Conservation (phyloP, 306 rosid genomes). For the Fragaria nilgerrensis region DNA sequence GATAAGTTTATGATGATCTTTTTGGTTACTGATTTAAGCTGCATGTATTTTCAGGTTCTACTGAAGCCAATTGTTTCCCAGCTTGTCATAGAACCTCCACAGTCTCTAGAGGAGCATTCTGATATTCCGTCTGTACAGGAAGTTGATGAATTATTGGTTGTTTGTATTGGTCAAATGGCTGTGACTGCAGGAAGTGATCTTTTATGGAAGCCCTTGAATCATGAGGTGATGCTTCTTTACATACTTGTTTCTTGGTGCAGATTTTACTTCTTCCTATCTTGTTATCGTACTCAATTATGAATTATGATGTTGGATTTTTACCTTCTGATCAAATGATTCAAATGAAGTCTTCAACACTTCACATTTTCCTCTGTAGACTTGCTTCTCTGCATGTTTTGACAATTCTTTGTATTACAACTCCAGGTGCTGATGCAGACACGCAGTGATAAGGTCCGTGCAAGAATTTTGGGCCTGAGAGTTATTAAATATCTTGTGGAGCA, state of each 20-base stretch:
- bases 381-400: background rate
- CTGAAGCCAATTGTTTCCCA: conserved; percentile 83
- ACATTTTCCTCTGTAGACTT: background rate
- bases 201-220: conserved; percentile 84
- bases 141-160: conserved; percentile 77
- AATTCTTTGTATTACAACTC: background rate
- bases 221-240: conserved; percentile 51
- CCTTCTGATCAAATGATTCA: background rate
- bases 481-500: conserved; percentile 69
- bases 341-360: background rate
- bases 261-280: background rate
- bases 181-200: conserved; percentile 88
- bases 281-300: background rate
- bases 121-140: conserved; percentile 59
- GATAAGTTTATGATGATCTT: background rate
- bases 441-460: conserved; percentile 63
- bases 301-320: background rate
- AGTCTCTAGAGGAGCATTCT: conserved; percentile 42
- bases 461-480: conserved; percentile 71
- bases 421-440: conserved; percentile 95
- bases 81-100: conserved; percentile 72
- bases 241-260: background rate
- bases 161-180: conserved; percentile 91
- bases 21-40: conserved; percentile 22
- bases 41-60: conserved; percentile 53